A percentile compares a stretch with the other conserved stretches of the same genome.
Evolutionary conservation across 306 rosid species (phyloP).

Genomic region (Citrullus amarus): DNA sequence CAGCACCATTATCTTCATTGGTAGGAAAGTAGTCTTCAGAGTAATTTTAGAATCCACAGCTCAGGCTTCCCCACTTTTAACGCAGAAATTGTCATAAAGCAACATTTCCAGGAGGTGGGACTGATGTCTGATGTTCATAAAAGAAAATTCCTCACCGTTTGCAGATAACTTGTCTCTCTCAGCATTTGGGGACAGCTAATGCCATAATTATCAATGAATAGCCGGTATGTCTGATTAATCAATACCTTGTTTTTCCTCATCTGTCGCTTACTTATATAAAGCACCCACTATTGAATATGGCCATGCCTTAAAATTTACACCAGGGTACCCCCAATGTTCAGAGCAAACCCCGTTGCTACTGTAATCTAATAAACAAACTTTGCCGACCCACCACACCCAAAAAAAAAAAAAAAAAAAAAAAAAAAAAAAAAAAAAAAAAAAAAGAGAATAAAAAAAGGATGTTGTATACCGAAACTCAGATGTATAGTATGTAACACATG

Average conservation of each 20-base stretch:
- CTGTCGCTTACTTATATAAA: slow-evolving; percentile 17
- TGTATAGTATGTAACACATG: not conserved
- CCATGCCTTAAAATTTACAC: slow-evolving; percentile 23
- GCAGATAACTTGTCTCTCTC: slow-evolving; percentile 41
- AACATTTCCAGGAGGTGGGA: slow-evolving; percentile 37
- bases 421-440: too few relatives aligned
- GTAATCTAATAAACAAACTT: not conserved
- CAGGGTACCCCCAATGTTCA: slow-evolving; percentile 12
- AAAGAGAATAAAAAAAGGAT: not conserved
- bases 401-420: not conserved
- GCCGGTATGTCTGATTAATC: slow-evolving; percentile 34
- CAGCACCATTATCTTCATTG: slow-evolving; percentile 57
- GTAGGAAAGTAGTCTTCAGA: slow-evolving; percentile 32
- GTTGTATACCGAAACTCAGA: not conserved
- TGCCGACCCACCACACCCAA: not conserved
- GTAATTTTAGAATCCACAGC: slow-evolving; percentile 47
- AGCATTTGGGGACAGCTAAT: slow-evolving; percentile 40
- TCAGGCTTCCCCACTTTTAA: slow-evolving; percentile 45
- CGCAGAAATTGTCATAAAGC: slow-evolving; percentile 40
- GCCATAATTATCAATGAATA: slow-evolving; percentile 31
- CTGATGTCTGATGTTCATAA: slow-evolving; percentile 35
- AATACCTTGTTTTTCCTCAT: slow-evolving; percentile 35
- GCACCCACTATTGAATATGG: slow-evolving; percentile 21
- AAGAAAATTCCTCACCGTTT: slow-evolving; percentile 60
- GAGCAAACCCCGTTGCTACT: not conserved